Percentiles rank a stretch among this genome's conserved stretches.
Evolutionary conservation across 2,329 filamentous ascomycete species (phyloP).

Genomic region (Ascochyta rabiei): DNA sequence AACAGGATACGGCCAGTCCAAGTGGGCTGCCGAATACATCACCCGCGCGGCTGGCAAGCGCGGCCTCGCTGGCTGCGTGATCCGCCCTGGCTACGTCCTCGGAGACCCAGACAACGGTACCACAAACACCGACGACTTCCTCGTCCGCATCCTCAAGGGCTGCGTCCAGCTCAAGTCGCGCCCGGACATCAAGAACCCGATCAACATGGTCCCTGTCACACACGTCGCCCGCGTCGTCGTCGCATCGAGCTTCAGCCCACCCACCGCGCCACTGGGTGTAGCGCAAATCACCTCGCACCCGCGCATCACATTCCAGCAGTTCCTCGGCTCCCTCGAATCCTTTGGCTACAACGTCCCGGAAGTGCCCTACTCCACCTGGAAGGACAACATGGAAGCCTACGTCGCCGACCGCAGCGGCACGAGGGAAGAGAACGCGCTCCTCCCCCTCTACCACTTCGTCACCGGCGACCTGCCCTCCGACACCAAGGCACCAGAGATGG

Average conservation of each 20-base stretch:
- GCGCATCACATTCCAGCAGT: conserved; percentile 77
- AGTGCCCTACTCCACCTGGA: conserved; percentile 73
- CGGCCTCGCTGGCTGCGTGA: conserved; percentile 75
- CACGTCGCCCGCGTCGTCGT: conserved; percentile 84
- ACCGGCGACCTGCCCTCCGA: conserved; percentile 71
- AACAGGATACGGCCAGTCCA: conserved; percentile 89
- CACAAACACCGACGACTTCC: conserved; percentile 85
- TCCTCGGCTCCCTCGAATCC: conserved; percentile 69
- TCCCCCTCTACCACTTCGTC: conserved; percentile 75
- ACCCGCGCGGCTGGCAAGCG: conserved; percentile 78
- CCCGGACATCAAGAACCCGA: conserved; percentile 81
- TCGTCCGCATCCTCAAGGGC: conserved; percentile 85
- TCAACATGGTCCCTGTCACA: conserved; percentile 87
- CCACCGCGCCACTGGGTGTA: conserved; percentile 63
- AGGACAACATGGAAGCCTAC: conserved; percentile 68
- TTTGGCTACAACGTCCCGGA: conserved; percentile 76
- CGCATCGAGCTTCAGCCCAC: conserved; percentile 71
- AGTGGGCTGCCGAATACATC: conserved; percentile 79
- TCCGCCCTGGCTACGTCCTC: conserved; percentile 84
- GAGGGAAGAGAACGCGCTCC: conserved; percentile 71
- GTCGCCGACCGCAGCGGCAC: conserved; percentile 63
- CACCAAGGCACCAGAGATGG: conserved; percentile 74
- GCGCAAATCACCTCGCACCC: conserved; percentile 82
- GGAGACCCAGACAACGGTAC: conserved; percentile 73
- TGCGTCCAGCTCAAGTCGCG: conserved; percentile 78